Evolutionary conservation across 1,139 yeast genomes (phyloP), one percentile per base, ranked within the genome.

Genomic region (Suhomyces bokatorum): DNA sequence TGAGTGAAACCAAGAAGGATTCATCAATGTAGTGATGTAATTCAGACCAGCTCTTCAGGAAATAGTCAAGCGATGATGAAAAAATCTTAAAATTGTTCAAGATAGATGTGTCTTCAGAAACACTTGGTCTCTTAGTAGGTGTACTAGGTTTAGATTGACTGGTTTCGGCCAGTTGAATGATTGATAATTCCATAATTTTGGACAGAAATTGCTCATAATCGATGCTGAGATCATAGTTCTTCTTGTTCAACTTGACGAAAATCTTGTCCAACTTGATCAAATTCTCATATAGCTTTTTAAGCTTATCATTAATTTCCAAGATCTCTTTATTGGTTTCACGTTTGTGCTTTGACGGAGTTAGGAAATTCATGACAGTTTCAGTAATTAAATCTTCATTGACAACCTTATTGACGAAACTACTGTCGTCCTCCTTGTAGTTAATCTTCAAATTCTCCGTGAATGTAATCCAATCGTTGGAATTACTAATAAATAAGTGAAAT

Each of bases 291-390:
- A 91, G 69, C 60, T 88, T 88, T 57, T 87, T 87, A 26, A 91
- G 78, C 55, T 87, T 81, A 54, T 87, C 96, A 57, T 82, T 84
- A 30, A 91, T 89, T 55, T 88, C 97, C 46, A 84, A 71, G 54
- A 91, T 88, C 53, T 89, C 97, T 51, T 85, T 83, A 54, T 80
- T 82, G 45, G 81, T 80, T 54, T 86, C 95, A 30, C 81, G 75
- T 56, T 83, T 83, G 53, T 74, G 77, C 55, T 74, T 74, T 7
- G 89, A 81, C 13, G 90, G 83, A 43, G 95, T 85, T 57, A 93
- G 87, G 26, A 96, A 96, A 60, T 93, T 93, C 85, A 93, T 85
- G 32, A 93, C 82, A 1, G 88, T 85, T 59, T 93, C 99, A 0
- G 96, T 84, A 16, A 87, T 66, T 8, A 84, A 72, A 40, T 86